phyloP scores from a whole-genome alignment of 179 eudicot species.

The Beta lomatogona region DNA sequence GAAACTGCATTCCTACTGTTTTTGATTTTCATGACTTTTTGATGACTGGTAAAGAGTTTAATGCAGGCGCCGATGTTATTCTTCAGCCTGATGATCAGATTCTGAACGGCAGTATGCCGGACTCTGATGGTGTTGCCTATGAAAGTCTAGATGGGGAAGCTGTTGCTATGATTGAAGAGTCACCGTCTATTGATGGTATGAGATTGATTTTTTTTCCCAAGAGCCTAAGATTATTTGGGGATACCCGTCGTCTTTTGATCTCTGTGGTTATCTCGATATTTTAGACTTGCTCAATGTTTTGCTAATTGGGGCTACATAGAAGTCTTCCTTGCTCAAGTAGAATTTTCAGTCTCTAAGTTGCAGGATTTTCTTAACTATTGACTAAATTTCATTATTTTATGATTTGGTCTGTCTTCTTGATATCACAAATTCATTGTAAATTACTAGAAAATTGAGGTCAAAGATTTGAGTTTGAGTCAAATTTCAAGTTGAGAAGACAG shows the following conservation, averaged over 20 bases:
- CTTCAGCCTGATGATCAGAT: constrained; percentile 55
- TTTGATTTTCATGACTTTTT: not conserved
- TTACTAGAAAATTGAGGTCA: not conserved
- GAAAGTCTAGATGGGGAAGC: constrained; percentile 68
- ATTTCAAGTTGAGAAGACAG: not conserved
- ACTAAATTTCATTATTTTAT: too few relatives aligned
- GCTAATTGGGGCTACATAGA: too few relatives aligned
- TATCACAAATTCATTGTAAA: not conserved
- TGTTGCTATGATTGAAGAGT: constrained; percentile 65
- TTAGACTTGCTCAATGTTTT: too few relatives aligned
- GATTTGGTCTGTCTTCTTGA: too few relatives aligned
- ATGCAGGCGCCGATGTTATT: constrained; percentile 38
- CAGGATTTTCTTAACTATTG: too few relatives aligned
- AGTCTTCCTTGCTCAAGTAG: too few relatives aligned
- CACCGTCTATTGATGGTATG: constrained; percentile 39
- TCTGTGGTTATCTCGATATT: not conserved
- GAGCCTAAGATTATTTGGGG: not conserved
- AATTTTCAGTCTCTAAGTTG: too few relatives aligned
- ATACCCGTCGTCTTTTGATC: not conserved
- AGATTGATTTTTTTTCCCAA: not conserved
- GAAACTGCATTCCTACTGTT: not conserved
- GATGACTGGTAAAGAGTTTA: not conserved
- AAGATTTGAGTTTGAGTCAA: not conserved
- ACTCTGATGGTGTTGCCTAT: constrained; percentile 52
- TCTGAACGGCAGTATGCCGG: constrained; percentile 42